These are phyloP conservation scores for Hirsutella minnesotensis DNA, from an alignment of 2,329 filamentous ascomycete species.

Conservation along the genomic window DNA sequence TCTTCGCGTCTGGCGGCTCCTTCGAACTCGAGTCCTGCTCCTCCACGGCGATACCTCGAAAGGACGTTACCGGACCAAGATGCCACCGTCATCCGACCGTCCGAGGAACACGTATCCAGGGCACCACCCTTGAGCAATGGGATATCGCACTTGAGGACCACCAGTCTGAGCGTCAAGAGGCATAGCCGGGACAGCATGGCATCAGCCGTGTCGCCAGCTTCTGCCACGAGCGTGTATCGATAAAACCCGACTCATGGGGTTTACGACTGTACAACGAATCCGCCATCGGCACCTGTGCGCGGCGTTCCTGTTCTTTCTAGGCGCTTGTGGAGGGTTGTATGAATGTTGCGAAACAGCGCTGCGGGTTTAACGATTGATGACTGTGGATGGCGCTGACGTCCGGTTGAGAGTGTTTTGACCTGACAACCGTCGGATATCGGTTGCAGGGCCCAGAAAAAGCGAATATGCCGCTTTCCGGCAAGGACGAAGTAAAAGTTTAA, in stretches of 20 bases:
- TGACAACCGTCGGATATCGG: neutral
- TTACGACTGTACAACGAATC: conserved; percentile 13
- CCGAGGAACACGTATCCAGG: conserved; percentile 19
- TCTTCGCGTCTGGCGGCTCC: conserved; percentile 31
- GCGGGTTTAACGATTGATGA: conserved; percentile 14
- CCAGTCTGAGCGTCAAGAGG: conserved; percentile 31
- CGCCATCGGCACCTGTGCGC: neutral
- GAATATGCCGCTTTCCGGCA: neutral
- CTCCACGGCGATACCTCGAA: conserved; percentile 37
- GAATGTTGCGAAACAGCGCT: neutral
- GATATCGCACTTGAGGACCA: conserved; percentile 28
- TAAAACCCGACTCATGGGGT: conserved; percentile 22
- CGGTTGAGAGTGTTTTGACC: neutral
- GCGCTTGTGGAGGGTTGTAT: neutral
- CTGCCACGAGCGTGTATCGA: conserved; percentile 31
- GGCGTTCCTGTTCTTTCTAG: neutral
- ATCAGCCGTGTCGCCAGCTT: conserved; percentile 21
- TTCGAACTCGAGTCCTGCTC: conserved; percentile 22
- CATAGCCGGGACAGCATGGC: conserved; percentile 29
- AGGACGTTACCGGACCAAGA: conserved; percentile 30
- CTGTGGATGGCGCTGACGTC: neutral
- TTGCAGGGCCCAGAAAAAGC: neutral
- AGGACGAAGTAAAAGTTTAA: neutral
- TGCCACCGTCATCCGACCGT: conserved; percentile 12
- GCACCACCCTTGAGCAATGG: conserved; percentile 32